Percentiles rank a stretch among this genome's conserved stretches.
These are phyloP conservation scores for Powellomyces hirtus DNA, from an alignment of 192 early-diverging fungal species.

Conservation along the genomic window DNA sequence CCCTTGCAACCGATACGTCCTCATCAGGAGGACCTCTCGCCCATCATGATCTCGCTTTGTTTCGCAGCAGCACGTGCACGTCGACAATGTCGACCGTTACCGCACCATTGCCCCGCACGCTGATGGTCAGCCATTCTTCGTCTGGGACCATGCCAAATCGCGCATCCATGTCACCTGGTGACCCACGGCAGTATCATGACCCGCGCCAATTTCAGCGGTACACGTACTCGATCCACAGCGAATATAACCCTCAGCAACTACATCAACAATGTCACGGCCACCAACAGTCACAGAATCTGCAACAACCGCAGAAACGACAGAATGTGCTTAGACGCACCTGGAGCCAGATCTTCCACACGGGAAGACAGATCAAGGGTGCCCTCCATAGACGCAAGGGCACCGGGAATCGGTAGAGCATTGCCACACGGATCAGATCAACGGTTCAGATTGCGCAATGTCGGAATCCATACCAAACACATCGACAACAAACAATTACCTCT, in stretches of 20 bases:
- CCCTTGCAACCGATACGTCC: neutral
- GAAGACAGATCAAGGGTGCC: constrained; percentile 4
- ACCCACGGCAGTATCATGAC: neutral
- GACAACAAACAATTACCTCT: too few species aligned
- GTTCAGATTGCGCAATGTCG: too few species aligned
- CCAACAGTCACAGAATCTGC: too few species aligned
- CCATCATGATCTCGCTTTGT: neutral
- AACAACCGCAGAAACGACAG: neutral
- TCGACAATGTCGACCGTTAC: neutral
- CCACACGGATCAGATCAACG: too few species aligned
- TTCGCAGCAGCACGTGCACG: neutral
- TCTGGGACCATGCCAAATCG: too few species aligned
- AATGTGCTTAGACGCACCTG: constrained; percentile 12
- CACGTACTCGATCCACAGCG: too few species aligned
- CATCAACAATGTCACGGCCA: neutral
- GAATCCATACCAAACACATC: too few species aligned
- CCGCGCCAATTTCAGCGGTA: too few species aligned
- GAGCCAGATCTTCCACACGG: constrained; percentile 24
- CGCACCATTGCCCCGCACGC: neutral
- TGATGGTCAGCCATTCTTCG: neutral
- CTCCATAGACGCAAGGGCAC: too few species aligned
- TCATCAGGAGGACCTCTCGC: neutral
- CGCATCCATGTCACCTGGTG: neutral
- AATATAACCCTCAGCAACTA: too few species aligned
- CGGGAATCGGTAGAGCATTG: too few species aligned